phyloP scores from a whole-genome alignment of 257 asterid species.

The Linaria vulgaris region DNA sequence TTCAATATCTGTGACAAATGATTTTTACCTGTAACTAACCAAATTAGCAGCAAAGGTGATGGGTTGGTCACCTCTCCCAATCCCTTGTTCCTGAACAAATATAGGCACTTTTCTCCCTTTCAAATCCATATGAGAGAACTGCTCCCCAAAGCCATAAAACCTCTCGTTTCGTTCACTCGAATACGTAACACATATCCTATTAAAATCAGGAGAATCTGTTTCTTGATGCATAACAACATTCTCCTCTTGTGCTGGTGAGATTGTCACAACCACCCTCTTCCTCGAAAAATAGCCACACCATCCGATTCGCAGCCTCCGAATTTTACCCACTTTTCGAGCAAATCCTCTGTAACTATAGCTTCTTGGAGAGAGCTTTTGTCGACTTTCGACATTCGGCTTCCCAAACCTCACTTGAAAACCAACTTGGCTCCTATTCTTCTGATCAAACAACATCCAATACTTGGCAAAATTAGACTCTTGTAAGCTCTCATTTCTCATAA shows the following conservation, averaged over 20 bases:
- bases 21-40: constrained; percentile 81
- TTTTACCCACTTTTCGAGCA: constrained; percentile 39
- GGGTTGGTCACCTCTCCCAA: constrained; percentile 98
- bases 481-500: background rate
- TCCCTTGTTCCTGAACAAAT: constrained; percentile 95
- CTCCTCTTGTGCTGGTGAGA: constrained; percentile 59
- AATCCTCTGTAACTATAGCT: constrained; percentile 47
- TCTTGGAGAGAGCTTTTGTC: constrained; percentile 50
- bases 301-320: constrained; percentile 43
- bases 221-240: constrained; percentile 43
- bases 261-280: constrained; percentile 37
- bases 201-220: constrained; percentile 39
- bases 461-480: constrained; percentile 41
- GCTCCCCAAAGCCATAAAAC: constrained; percentile 89
- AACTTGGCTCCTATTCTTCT: constrained; percentile 57
- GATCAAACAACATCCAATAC: constrained; percentile 80
- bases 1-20: background rate
- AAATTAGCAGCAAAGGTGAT: constrained; percentile 93
- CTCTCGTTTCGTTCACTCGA: constrained; percentile 76
- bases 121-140: constrained; percentile 83
- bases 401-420: constrained; percentile 75
- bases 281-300: constrained; percentile 43
- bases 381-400: constrained; percentile 43
- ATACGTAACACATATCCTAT: constrained; percentile 72
- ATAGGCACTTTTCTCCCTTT: constrained; percentile 87